phyloP scores from a whole-genome alignment of 345 rosid species.

The Eucalyptus curtisii region DNA sequence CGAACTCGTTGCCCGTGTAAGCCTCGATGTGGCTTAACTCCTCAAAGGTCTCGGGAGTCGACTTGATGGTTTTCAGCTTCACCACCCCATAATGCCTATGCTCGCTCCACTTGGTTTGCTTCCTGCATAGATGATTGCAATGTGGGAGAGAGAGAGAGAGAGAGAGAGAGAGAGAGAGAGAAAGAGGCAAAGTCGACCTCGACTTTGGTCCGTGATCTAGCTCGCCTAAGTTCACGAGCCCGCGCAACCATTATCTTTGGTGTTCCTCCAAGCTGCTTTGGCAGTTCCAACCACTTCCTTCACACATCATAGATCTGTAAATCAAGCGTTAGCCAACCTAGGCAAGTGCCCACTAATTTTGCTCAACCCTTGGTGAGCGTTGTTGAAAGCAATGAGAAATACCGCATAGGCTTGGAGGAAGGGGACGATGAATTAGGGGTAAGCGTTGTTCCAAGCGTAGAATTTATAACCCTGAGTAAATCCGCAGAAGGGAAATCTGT shows the following conservation, averaged over 20 bases:
- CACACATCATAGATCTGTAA: background rate
- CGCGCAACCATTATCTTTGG: accelerated
- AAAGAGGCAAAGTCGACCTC: too few species aligned
- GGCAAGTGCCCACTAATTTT: background rate
- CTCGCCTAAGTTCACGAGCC: background rate
- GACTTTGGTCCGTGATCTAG: too few species aligned
- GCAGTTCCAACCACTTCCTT: background rate
- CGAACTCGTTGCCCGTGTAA: too few species aligned
- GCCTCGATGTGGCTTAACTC: too few species aligned
- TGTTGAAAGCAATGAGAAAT: background rate
- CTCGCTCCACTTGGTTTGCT: background rate
- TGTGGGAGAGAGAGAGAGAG: background rate
- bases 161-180: too few species aligned
- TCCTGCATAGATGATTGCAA: too few species aligned
- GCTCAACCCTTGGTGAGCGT: background rate
- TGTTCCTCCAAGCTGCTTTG: background rate
- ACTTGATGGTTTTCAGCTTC: background rate
- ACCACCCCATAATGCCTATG: background rate
- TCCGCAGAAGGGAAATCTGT: too few species aligned
- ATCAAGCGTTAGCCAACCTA: background rate
- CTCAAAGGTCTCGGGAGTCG: too few species aligned
- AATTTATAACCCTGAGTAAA: too few species aligned
- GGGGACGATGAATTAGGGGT: background rate
- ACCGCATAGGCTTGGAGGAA: background rate
- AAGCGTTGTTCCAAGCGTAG: too few species aligned